Conservation (phyloP, 1,139 yeast species). For the Debaryomyces subglobosus region DNA sequence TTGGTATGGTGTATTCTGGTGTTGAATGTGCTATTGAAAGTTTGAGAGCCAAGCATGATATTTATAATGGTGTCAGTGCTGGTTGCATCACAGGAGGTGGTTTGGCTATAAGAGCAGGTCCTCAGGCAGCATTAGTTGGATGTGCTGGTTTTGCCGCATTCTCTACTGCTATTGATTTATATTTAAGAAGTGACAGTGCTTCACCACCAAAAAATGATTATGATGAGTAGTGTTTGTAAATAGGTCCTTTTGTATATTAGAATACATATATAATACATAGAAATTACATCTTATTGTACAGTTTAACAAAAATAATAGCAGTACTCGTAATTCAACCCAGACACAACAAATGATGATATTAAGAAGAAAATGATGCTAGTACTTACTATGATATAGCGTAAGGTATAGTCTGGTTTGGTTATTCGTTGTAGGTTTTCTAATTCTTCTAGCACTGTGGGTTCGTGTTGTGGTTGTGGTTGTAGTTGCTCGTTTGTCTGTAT, state of each 20-base stretch:
- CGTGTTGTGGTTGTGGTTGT: conserved; percentile 9
- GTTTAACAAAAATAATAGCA: conserved; percentile 40
- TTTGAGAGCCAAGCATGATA: conserved; percentile 87
- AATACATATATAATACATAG: conserved; percentile 9
- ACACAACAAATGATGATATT: conserved; percentile 27
- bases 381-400: conserved; percentile 13
- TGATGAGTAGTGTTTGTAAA: conserved; percentile 55
- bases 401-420: conserved; percentile 3
- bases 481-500: conserved; percentile 1
- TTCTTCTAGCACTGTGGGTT: conserved; percentile 7
- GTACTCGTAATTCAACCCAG: conserved; percentile 37
- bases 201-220: conserved; percentile 90
- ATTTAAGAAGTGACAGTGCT: conserved; percentile 83
- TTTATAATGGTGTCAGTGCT: conserved; percentile 88
- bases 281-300: conserved; percentile 11
- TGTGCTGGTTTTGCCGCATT: conserved; percentile 99
- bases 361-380: conserved; percentile 16
- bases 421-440: conserved; percentile 9
- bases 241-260: conserved; percentile 12
- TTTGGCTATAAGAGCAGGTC: conserved; percentile 88
- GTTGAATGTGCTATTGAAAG: conserved; percentile 91
- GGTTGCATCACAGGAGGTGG: conserved; percentile 97
- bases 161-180: conserved; percentile 89
- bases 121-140: conserved; percentile 87
- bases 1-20: conserved; percentile 92